Percentiles rank a stretch among this genome's conserved stretches.
phyloP scores from a whole-genome alignment of 2,329 filamentous ascomycete species.

The Xylariaceae sp. region DNA sequence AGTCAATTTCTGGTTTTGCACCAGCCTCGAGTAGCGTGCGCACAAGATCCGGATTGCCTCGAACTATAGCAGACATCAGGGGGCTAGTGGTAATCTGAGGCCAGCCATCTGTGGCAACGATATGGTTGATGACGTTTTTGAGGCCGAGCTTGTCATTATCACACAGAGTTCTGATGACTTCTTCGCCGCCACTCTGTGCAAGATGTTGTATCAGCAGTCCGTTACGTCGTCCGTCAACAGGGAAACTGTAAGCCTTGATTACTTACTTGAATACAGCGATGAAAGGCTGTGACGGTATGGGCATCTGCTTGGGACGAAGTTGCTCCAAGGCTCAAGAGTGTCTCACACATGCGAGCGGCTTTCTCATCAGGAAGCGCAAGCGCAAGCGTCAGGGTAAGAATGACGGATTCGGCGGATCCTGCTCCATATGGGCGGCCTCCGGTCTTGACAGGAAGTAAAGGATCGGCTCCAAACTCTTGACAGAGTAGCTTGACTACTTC shows the following conservation, averaged over 20 bases:
- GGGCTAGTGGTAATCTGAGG: conserved; percentile 39
- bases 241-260: not conserved
- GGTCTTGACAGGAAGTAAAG: conserved; percentile 68
- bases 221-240: not conserved
- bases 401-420: conserved; percentile 48
- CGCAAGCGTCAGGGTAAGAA: conserved; percentile 66
- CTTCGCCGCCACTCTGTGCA: conserved; percentile 36
- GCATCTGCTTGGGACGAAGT: conserved; percentile 68
- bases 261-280: conserved; percentile 49
- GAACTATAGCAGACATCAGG: conserved; percentile 53
- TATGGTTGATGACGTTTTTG: conserved; percentile 60
- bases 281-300: conserved; percentile 58
- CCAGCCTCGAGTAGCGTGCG: conserved; percentile 59
- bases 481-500: conserved; percentile 65
- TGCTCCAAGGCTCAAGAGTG: conserved; percentile 64
- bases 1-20: conserved; percentile 53
- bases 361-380: conserved; percentile 57
- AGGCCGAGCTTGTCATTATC: conserved; percentile 55
- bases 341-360: conserved; percentile 58
- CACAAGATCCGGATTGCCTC: conserved; percentile 47
- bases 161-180: conserved; percentile 45
- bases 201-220: not conserved
- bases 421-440: conserved; percentile 28
- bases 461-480: conserved; percentile 69
- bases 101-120: conserved; percentile 39